Base-by-base conservation (phyloP, 2,329 filamentous ascomycete species). In the Pseudocercospora cruenta region DNA sequence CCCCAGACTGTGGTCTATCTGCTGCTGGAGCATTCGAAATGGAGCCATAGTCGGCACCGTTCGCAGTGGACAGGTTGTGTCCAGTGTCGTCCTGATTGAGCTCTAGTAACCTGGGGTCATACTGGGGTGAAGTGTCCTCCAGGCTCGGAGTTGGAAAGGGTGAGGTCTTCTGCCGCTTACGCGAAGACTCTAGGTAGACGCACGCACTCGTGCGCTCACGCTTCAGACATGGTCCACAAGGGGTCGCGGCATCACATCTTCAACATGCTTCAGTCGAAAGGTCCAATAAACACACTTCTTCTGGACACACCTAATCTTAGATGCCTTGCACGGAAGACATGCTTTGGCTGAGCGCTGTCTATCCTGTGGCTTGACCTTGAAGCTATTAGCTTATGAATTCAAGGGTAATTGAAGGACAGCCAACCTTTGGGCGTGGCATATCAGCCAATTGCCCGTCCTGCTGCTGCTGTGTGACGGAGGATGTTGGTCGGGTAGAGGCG, bases 281-380 rank as follows among this genome's bases (percentile, higher is more conserved):
- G 16, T 19, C 3, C 26, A n/a, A n/a, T 26, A 12, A 54, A 16
- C 26, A 9, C 24, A 8, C 22, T 8, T 19, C 7, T 9, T 55
- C 51, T 28, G 22, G 22, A 31, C 24, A 26, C 24, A 72, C 22
- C 70, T 62, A 12, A 72, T 69, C 65, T 72, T 72, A 24, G 67
- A 71, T 19, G 67, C 67, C 67, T 71, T 72, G 66, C 69, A 71
- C 16, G 70, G 67, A 26, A 69, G 58, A 43, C 67, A 73, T 60
- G 70, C 67, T 59, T 63, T 61, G 60, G 65, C 65, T 51, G 66
- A 69, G 22, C 70, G 65, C 43, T 69, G 68, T 39, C 68, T 57
- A 22, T 66, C 64, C 47, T 66, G 64, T 49, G 64, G 64, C 53
- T 66, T 66, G 33, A 66, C 64, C 64, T 66, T 57, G 33, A 47